A percentile compares a stretch with the other conserved stretches of the same genome.
These are phyloP conservation scores for Chenopodium formosanum DNA, from an alignment of 148 eudicot species.

Conservation along the genomic window DNA sequence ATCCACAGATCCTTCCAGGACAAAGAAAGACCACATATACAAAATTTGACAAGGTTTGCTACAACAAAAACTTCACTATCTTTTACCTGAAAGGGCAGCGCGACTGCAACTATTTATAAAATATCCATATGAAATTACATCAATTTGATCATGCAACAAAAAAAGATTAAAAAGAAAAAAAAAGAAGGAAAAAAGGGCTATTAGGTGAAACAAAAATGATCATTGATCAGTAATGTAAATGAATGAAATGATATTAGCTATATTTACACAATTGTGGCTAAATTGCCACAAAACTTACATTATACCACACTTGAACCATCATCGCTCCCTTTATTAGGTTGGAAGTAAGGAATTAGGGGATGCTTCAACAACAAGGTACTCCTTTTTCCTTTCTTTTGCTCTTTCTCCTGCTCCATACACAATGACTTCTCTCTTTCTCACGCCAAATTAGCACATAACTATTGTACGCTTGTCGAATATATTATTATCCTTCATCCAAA, in stretches of 20 bases:
- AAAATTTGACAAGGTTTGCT: not conserved
- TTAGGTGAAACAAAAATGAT: constrained; percentile 26
- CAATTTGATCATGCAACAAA: constrained; percentile 7
- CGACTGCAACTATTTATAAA: not conserved
- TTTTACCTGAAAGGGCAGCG: constrained; percentile 13
- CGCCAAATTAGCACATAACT: not conserved
- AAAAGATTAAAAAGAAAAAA: not conserved
- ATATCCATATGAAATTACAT: constrained; percentile 23
- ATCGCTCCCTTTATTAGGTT: constrained; percentile 28
- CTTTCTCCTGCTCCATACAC: constrained; percentile 6
- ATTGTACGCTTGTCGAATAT: not conserved
- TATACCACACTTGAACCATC: constrained; percentile 24
- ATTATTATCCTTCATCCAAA: not conserved
- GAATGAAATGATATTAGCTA: constrained; percentile 33
- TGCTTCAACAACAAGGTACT: constrained; percentile 15
- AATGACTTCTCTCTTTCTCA: not conserved
- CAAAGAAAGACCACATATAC: not conserved
- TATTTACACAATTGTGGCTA: constrained; percentile 43
- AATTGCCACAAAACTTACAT: constrained; percentile 31
- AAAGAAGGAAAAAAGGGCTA: not conserved
- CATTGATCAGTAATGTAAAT: constrained; percentile 19
- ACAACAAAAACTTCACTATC: constrained; percentile 12
- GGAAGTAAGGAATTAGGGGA: constrained; percentile 19
- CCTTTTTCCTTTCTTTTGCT: constrained; percentile 2
- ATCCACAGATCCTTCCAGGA: not conserved